Base-by-base conservation (phyloP, 352 stramenopile genomes). In the Peronosclerospora sorghi region DNA sequence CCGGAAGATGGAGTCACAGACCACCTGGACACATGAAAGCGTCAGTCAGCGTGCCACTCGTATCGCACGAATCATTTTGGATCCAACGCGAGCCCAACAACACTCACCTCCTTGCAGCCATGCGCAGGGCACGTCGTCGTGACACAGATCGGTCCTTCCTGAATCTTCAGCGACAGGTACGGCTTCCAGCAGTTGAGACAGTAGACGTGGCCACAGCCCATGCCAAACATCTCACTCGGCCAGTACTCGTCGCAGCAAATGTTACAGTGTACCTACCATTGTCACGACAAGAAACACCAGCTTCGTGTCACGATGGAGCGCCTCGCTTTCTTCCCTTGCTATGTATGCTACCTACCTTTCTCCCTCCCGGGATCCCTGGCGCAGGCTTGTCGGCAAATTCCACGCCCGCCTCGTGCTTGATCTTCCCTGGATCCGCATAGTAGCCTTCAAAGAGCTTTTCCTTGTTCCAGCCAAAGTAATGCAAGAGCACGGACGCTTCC, bases 141-240 rank as follows among this genome's bases (percentile, higher is more conserved):
- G 32, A 98, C 78, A 54, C 90, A 98, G 10, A 80, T 64, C 10
- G 93, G 86, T 43, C 95, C 95, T 68, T 98, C 95, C 4, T 72
- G 65, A 35, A 95, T 83, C 55, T 94, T 92, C 1, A 86, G 63
- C 24, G 76, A 76, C 49, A 95, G 42, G 35, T 95, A 95, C 14
- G 69, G 73, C 29, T 80, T 80, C 81, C 81, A 93, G 52, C 81
- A 93, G 29, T 86, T 63, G 41, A 94, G 58, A 59, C 95, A 98
- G 68, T 98, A 99, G 45, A 94, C 76, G 54, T 99, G 96, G 24
- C 83, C 82, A 58, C 96, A 99, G n/a, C 89, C 86, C 80, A 98
- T 96, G 32, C 73, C 71, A 40, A 97, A 94, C 17, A 85, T 56
- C 30, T 89, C 65, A 14, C 56, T 68, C 8, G 66, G 34, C 15